Evolutionary conservation across 2,329 filamentous ascomycete genomes (phyloP).

Genomic region (Dothidotthia symphoricarpi): DNA sequence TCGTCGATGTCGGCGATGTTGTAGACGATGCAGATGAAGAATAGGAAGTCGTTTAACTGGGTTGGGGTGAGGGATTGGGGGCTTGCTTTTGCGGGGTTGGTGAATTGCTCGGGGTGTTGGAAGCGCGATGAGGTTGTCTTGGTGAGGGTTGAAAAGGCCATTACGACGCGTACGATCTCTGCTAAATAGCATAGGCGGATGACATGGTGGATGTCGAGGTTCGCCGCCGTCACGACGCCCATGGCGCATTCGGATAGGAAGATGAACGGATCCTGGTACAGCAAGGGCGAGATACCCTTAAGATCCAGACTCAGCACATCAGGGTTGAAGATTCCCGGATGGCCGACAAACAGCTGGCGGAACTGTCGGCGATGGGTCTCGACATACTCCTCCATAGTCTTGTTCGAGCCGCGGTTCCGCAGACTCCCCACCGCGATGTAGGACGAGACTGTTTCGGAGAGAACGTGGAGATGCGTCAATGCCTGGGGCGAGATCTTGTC

Average conservation of each 20-base stretch:
- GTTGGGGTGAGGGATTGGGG: conserved; percentile 23
- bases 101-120: conserved; percentile 22
- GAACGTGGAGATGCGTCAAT: conserved; percentile 80
- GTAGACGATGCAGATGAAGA: conserved; percentile 36
- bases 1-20: conserved; percentile 27
- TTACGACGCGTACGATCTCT: conserved; percentile 80
- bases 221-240: conserved; percentile 64
- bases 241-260: conserved; percentile 80
- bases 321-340: conserved; percentile 43
- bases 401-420: conserved; percentile 58
- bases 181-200: conserved; percentile 84
- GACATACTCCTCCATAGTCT: conserved; percentile 65
- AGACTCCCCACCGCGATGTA: conserved; percentile 77
- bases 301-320: conserved; percentile 44
- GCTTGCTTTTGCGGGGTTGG: conserved; percentile 26
- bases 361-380: conserved; percentile 70
- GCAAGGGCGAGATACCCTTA: conserved; percentile 52
- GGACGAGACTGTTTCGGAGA: conserved; percentile 83
- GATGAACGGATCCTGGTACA: conserved; percentile 70
- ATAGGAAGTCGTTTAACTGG: conserved; percentile 31
- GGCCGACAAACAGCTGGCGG: conserved; percentile 68
- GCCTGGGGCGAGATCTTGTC: conserved; percentile 81
- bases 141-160: conserved; percentile 47
- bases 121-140: conserved; percentile 7
- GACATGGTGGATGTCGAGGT: conserved; percentile 74